Percentiles rank a stretch among this genome's conserved stretches.
These are phyloP conservation scores for Alternaria infectoria DNA, from an alignment of 2,329 filamentous ascomycete species.

Conservation along the genomic window DNA sequence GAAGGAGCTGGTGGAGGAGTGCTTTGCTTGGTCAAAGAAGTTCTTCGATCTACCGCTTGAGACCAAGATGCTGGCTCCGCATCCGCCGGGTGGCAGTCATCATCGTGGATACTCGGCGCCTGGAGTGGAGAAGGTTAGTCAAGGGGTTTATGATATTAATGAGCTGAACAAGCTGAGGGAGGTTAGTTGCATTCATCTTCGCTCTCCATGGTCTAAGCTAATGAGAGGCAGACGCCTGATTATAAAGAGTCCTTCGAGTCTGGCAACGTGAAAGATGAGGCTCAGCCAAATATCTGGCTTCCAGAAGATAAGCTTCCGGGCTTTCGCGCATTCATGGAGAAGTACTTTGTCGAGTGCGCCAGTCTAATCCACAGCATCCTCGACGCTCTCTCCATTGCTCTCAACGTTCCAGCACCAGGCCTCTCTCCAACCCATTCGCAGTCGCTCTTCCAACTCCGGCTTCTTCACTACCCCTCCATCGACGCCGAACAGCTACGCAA, in stretches of 20 bases:
- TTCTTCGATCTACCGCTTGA: slow-evolving; percentile 48
- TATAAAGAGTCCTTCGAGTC: slow-evolving; percentile 45
- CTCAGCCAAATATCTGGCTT: slow-evolving; percentile 52
- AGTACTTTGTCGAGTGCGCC: slow-evolving; percentile 31
- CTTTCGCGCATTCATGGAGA: slow-evolving; percentile 41
- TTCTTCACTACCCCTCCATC: slow-evolving; percentile 51
- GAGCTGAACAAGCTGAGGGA: slow-evolving; percentile 25
- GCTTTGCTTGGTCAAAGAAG: slow-evolving; percentile 38
- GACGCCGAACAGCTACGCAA: slow-evolving; percentile 29
- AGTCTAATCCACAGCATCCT: slow-evolving; percentile 35
- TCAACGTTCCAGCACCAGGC: slow-evolving; percentile 20
- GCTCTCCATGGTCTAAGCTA: neutral
- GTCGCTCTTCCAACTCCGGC: slow-evolving; percentile 42
- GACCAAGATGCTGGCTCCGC: slow-evolving; percentile 48
- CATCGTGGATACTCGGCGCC: slow-evolving; percentile 51
- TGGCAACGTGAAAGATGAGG: slow-evolving; percentile 35
- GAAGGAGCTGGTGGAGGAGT: slow-evolving; percentile 34
- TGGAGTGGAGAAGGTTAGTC: slow-evolving; percentile 47
- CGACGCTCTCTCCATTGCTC: slow-evolving; percentile 31
- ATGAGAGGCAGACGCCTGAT: slow-evolving; percentile 28
- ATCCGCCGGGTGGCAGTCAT: slow-evolving; percentile 47
- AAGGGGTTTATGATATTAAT: slow-evolving; percentile 31
- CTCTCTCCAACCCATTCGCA: slow-evolving; percentile 33
- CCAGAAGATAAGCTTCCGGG: slow-evolving; percentile 48
- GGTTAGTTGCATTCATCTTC: neutral